Base-by-base conservation (phyloP, 1,139 yeast species). In the Yamadazyma blattariae region DNA sequence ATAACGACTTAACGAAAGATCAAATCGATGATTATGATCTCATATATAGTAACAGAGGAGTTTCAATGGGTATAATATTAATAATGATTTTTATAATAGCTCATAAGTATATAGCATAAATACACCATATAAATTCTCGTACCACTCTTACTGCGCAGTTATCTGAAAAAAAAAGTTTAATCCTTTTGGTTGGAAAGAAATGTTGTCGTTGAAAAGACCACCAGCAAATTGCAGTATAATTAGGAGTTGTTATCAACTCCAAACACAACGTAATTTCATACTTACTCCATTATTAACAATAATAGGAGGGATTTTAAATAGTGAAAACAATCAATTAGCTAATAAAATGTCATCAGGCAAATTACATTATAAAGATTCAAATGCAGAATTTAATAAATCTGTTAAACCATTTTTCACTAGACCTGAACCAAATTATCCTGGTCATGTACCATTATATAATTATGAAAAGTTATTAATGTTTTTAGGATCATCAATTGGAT, bases 401-500 rank as follows among this genome's bases (percentile, higher is more conserved):
- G 51, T 45, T 22, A 42, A 50, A 30, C 60, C 61, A 7, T 47
- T 52, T 23, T 71, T 73, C 45, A 45, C 50, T 34, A 56, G 80
- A 36, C 59, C 67, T 22, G 57, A 56, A 30, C 76, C 81, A 2
- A 66, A 71, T 27, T 88, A 88, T 51, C 82, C 85, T 1, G 92
- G 88, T 2, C 96, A 90, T 56, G 81, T 90, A 7, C 95, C 95
- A 1, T 67, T 90, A 33, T 77, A 77, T 44, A 42, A 57, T 1
- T 60, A 73, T 37, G 97, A 92, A 54, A 76, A 84, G 45, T 44
- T 70, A 1, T 56, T 84, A 30, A 64, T 92, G 63, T 77, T 86
- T 42, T 59, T 73, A 0, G 84, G 92, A 1, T 83, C 95, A 5
- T 89, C 95, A 1, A 53, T 85, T n/a, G 94, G 92, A 13, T 84